Percentiles rank a stretch among this genome's conserved stretches.
phyloP scores from a whole-genome alignment of 176 grass and related monocot genomes.

The Aegilops bicornis region DNA sequence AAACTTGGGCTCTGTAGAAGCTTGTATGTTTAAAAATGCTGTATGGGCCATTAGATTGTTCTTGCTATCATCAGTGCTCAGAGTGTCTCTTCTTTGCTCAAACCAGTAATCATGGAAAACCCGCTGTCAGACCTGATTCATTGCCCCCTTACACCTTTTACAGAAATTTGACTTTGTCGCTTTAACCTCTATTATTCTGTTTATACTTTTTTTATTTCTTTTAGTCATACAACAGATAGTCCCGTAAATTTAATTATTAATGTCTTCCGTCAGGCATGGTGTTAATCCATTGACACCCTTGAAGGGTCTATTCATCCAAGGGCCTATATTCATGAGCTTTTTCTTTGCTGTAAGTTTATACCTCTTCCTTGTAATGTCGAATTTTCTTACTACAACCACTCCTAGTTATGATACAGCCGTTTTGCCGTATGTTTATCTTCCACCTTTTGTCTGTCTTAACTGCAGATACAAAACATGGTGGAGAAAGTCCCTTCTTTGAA shows the following conservation, averaged over 20 bases:
- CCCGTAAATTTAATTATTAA: background rate
- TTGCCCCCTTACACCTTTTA: too few relatives aligned
- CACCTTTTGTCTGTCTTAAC: conserved; percentile 3
- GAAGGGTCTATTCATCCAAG: conserved; percentile 78
- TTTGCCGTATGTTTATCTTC: conserved; percentile 31
- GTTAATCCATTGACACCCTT: conserved; percentile 78
- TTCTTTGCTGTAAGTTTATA: conserved; percentile 83
- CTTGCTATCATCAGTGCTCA: background rate
- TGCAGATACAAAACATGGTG: conserved; percentile 94
- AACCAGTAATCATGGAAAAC: background rate
- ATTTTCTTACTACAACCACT: conserved; percentile 1
- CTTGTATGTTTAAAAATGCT: background rate
- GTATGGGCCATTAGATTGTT: background rate
- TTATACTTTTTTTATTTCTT: background rate
- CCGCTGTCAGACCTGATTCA: too few relatives aligned
- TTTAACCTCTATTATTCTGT: background rate
- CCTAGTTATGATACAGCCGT: background rate
- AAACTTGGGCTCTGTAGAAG: too few relatives aligned
- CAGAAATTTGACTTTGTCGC: background rate
- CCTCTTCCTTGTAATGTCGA: conserved; percentile 3
- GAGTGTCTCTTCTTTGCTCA: background rate
- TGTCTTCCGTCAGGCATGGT: conserved; percentile 48
- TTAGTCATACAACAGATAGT: background rate
- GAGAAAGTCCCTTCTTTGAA: conserved; percentile 95
- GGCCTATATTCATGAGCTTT: conserved; percentile 88